Conservation (phyloP, 768 basidiomycete genomes). For the Termitomyces sp. region DNA sequence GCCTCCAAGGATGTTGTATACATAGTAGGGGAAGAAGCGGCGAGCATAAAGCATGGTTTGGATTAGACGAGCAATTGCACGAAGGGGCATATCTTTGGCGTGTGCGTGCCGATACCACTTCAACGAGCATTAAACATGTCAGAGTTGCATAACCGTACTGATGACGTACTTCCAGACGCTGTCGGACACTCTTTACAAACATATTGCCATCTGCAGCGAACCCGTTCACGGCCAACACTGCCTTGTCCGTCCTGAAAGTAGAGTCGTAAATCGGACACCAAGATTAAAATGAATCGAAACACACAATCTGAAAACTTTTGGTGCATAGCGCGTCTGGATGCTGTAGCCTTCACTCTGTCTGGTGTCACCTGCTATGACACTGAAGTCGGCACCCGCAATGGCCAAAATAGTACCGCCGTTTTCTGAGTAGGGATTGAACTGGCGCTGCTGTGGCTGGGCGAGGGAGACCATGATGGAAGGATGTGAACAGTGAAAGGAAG, state of each 20-base stretch:
- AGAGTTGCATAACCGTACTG: neutral
- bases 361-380: conserved; percentile 94
- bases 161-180: conserved; percentile 81
- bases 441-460: conserved; percentile 43
- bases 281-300: conserved; percentile 21
- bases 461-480: conserved; percentile 31
- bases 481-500: conserved; percentile 11
- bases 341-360: conserved; percentile 95
- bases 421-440: conserved; percentile 86
- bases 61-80: conserved; percentile 94
- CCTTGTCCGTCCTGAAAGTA: conserved; percentile 74
- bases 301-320: conserved; percentile 92
- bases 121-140: conserved; percentile 1
- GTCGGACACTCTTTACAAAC: conserved; percentile 95
- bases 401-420: conserved; percentile 97
- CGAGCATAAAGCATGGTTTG: conserved; percentile 97
- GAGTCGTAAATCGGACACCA: neutral
- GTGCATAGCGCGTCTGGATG: conserved; percentile 96
- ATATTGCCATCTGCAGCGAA: conserved; percentile 97
- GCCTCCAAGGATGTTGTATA: conserved; percentile 93
- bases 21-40: conserved; percentile 98
- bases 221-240: conserved; percentile 92
- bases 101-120: conserved; percentile 99
- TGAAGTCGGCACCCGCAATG: conserved; percentile 90
- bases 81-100: conserved; percentile 94